Evolutionary conservation across 805 yeast genomes (phyloP), one percentile per base, ranked within the genome.

Genomic region (Danielia reshetovae): DNA sequence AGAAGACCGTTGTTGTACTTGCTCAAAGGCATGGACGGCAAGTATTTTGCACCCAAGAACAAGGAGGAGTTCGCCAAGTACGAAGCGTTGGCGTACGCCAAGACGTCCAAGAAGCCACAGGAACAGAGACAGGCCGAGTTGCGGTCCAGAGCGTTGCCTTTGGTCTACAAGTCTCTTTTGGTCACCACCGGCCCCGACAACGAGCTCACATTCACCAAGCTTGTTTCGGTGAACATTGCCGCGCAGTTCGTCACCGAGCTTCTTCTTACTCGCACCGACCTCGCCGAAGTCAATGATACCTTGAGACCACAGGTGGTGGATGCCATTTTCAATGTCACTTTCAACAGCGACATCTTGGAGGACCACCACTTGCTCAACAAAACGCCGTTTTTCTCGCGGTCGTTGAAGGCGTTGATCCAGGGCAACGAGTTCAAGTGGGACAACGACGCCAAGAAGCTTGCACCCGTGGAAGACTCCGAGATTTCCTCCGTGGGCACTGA

Each of bases 1-100:
- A 76, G 98, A 66, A 78, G 96, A 60, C 96, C 97, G 27, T 78
- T 88, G 54, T 63, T 90, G 37, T 89, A 86, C 59, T 65, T 90
- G 38, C 67, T 89, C 42, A 72, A 78, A 36, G 96, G 95, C 4
- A 68, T 82, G 40, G 85, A 82, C 51, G 85, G 87, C 26, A 81
- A 83, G 55, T 89, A 79, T 57, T 90, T 90, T 61, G 74, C 85
- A 14, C 95, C 95, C 34, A 49, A 62, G 7, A 71, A 73, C 27
- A 71, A 78, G 54, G 77, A 76, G 36, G 81, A 80, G 37, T 63
- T 89, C 35, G 52, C 60, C 24, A 72, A 63, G 51, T 82, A 84
- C 54, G 75, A 80, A 50, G 75, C 72, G 44, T 55, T 81, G 56
- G 72, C 72, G 4, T 65, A 65, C 46, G 55, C 68, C 39, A 72